A percentile compares a stretch with the other conserved stretches of the same genome.
Conservation (phyloP, 208 protist species). For the Acanthamoeba healyi region DNA sequence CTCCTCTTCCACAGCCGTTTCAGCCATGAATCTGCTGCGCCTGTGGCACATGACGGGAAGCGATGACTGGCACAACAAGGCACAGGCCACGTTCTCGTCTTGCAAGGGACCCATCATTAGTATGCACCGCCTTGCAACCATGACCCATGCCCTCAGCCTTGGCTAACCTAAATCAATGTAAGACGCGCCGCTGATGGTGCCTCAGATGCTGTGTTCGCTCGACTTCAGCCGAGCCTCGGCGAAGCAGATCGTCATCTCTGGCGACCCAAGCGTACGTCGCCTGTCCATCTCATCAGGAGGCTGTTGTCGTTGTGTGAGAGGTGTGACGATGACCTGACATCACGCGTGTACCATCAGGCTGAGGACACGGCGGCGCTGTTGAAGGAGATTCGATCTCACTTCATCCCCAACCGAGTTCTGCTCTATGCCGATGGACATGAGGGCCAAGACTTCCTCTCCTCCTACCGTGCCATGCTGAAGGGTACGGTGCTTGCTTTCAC, state of each 20-base stretch:
- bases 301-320: neutral
- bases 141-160: too few species aligned
- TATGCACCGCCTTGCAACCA: neutral
- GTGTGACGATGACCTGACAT: too few species aligned
- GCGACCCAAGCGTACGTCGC: neutral
- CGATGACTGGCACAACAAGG: constrained; percentile 68
- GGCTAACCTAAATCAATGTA: too few species aligned
- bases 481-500: neutral
- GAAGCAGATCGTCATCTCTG: constrained; percentile 56
- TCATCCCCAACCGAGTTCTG: constrained; percentile 42
- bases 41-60: constrained; percentile 41
- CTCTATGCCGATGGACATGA: constrained; percentile 48
- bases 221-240: constrained; percentile 16
- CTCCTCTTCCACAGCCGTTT: neutral
- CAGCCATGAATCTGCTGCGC: constrained; percentile 51
- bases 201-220: constrained; percentile 54
- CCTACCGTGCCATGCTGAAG: constrained; percentile 9
- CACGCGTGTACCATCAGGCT: too few species aligned
- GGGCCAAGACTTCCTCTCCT: constrained; percentile 58
- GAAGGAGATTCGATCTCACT: constrained; percentile 45
- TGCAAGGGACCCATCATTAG: constrained; percentile 16
- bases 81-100: constrained; percentile 25
- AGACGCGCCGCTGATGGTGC: constrained; percentile 44
- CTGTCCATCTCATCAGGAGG: neutral
- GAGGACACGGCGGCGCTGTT: constrained; percentile 46